Base-by-base conservation (phyloP, 2,329 filamentous ascomycete genomes). In the Pyricularia pennisetigena region DNA sequence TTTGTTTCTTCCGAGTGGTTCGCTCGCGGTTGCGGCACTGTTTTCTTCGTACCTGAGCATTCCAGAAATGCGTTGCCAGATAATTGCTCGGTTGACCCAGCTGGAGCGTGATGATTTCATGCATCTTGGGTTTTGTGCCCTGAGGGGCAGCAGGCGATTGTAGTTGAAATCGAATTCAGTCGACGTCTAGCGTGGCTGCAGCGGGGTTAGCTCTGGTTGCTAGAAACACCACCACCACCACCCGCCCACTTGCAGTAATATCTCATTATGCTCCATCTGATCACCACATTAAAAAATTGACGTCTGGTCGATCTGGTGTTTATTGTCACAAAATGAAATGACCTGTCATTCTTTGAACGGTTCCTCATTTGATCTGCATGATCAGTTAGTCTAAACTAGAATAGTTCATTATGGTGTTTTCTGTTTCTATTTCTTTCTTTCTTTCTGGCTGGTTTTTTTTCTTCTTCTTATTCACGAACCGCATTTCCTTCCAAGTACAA, bases 31-130 rank as follows among this genome's bases (percentile, higher is more conserved):
- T 9, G 7, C 3, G 28, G 28, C 26, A 10, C 3, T 26, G 62
- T n/a, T n/a, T 64, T 41, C 24, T 24, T 23, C 54, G 54, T 59
- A 92, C 92, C 83, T 97, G 94, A 6, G 91, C 84, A 74, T 99
- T 99, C 95, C 95, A 99, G 78, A 97, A 99, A 81, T 99, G 95
- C 0, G 94, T 96, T 32, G 91, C 94, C 26, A 96, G 82, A 75
- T 97, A 97, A 78, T 99, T 99, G 77, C 91, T 94, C 76, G 91
- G 89, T 76, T 97, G 90, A 62, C 95, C 95, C 70, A 98, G 88
- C 82, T 99, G 95, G 64, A 99, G 82, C 0, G 94, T 97, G 70
- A 99, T 84, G 70, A 98, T 93, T 79, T 99, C 95, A 79, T 94
- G 93, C 95, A 99, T 98, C 63, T 67, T 71, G 61, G 41, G 10